Conservation (phyloP, 148 eudicot genomes). For the Salicornia ramosissima region DNA sequence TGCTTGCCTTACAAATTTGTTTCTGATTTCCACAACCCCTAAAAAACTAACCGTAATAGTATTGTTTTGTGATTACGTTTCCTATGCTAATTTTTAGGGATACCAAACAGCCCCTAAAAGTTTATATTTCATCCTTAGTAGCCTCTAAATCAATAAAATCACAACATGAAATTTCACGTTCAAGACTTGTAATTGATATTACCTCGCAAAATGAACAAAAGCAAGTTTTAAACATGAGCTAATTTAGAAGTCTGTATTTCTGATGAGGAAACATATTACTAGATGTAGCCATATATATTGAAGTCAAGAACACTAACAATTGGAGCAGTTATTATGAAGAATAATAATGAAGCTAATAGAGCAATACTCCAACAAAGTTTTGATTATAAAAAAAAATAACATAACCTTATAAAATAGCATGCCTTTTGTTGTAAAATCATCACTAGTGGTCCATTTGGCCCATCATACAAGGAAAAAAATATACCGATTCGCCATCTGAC, state of each 20-base stretch:
- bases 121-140: not conserved
- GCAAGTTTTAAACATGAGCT: not conserved
- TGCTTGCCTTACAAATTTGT: no score
- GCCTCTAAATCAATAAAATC: not conserved
- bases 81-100: no score
- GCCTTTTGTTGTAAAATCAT: not conserved
- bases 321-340: not conserved
- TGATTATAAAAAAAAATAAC: no score
- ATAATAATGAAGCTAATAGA: not conserved
- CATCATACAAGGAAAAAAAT: not conserved
- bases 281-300: not conserved
- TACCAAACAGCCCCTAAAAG: no score
- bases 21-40: no score
- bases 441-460: not conserved
- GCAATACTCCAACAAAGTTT: not conserved
- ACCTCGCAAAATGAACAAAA: not conserved
- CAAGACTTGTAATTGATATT: slow-evolving; percentile 6
- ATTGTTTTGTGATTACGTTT: no score
- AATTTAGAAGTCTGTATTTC: not conserved
- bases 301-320: not conserved
- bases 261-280: not conserved
- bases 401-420: slow-evolving; percentile 1
- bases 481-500: slow-evolving; percentile 26
- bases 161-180: not conserved
- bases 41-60: no score